phyloP scores from a whole-genome alignment of 192 early-diverging fungal genomes.

The Rhizophagus prolifer region DNA sequence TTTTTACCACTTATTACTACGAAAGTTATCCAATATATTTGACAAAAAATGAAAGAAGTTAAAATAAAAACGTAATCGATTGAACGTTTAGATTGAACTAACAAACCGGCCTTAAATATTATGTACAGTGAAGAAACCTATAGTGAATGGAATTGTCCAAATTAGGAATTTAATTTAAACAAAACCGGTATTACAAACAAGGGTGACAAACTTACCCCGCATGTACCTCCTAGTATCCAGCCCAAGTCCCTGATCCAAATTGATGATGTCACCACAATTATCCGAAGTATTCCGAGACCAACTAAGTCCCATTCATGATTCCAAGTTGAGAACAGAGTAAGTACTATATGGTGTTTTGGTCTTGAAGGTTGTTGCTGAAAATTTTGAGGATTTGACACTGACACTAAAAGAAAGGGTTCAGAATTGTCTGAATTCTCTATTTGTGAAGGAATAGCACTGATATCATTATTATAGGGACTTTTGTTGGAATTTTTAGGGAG shows the following conservation, averaged over 20 bases:
- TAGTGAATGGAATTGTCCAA: background rate
- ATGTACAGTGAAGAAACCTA: conserved; percentile 2
- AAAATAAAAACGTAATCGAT: background rate
- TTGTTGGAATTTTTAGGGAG: background rate
- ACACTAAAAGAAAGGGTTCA: background rate
- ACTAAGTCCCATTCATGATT: conserved; percentile 3
- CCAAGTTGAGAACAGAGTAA: background rate
- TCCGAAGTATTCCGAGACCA: conserved; percentile 6
- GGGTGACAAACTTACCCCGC: background rate
- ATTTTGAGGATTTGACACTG: background rate
- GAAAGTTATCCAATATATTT: conserved; percentile 5
- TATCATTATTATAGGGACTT: background rate
- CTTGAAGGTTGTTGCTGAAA: background rate
- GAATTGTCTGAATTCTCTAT: background rate
- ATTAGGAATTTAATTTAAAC: background rate
- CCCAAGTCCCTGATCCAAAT: conserved; percentile 9
- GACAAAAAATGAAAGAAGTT: background rate
- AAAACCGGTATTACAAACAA: background rate
- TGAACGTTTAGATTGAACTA: conserved; percentile 2
- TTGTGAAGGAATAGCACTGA: background rate
- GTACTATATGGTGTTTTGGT: background rate
- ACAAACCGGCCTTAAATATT: conserved; percentile 5
- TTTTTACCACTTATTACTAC: background rate
- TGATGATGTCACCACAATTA: background rate
- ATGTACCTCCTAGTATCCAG: conserved; percentile 16